phyloP scores from a whole-genome alignment of 768 basidiomycete species.

The Panaeolus papilionaceus region DNA sequence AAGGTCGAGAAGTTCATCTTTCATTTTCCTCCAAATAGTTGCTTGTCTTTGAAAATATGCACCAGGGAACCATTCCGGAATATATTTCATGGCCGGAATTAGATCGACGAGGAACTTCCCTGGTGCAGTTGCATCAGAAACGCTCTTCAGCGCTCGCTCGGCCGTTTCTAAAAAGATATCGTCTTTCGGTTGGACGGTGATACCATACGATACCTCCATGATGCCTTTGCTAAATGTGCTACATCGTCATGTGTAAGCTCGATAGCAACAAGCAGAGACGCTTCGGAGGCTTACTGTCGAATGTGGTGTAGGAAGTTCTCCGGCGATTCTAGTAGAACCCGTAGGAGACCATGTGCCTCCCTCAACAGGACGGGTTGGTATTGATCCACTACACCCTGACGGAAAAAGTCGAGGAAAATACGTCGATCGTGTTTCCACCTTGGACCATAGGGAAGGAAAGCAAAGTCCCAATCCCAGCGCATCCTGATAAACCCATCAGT shows the following conservation, averaged over 20 bases:
- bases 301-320: slow-evolving; percentile 19
- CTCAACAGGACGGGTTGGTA: slow-evolving; percentile 35
- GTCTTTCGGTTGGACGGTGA: slow-evolving; percentile 20
- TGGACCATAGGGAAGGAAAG: slow-evolving; percentile 38
- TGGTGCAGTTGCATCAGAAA: slow-evolving; percentile 16
- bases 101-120: slow-evolving; percentile 20
- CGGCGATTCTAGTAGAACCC: slow-evolving; percentile 27
- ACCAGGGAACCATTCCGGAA: slow-evolving; percentile 25
- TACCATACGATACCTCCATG: slow-evolving; percentile 6
- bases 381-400: slow-evolving; percentile 28
- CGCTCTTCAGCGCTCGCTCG: slow-evolving; percentile 14
- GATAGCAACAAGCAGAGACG: slow-evolving; percentile 9
- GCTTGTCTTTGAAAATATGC: slow-evolving; percentile 1
- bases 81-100: slow-evolving; percentile 19
- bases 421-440: slow-evolving; percentile 42
- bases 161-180: slow-evolving; percentile 23
- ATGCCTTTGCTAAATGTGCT: background rate
- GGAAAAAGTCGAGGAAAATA: slow-evolving; percentile 40
- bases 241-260: background rate
- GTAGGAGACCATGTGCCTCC: slow-evolving; percentile 36
- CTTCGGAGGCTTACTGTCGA: slow-evolving; percentile 34
- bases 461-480: slow-evolving; percentile 44
- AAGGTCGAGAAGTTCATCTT: background rate
- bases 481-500: slow-evolving; percentile 23
- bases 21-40: background rate